Conservation (phyloP, 2,329 filamentous ascomycete genomes). For the Chalara sp. region DNA sequence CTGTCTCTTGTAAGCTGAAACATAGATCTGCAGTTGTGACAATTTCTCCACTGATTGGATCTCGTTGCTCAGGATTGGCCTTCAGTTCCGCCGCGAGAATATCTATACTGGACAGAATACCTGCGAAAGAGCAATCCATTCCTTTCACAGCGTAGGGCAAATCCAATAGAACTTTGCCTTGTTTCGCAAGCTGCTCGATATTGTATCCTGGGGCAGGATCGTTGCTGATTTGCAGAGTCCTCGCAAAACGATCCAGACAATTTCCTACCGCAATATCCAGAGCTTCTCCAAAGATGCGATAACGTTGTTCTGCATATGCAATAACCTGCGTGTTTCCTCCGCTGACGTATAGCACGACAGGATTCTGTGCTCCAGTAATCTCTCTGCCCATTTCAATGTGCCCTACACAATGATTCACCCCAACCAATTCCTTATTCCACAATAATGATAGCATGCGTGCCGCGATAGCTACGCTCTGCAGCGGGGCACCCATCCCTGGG, state of each 20-base stretch:
- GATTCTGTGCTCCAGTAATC: conserved; percentile 85
- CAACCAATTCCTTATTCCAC: conserved; percentile 84
- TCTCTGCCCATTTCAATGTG: conserved; percentile 98
- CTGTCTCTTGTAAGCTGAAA: conserved; percentile 90
- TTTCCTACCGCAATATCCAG: conserved; percentile 97
- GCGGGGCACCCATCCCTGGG: conserved; percentile 91
- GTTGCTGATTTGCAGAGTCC: conserved; percentile 85
- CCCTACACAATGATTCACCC: conserved; percentile 96
- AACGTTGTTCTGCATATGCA: conserved; percentile 87
- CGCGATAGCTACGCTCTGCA: conserved; percentile 79
- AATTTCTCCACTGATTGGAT: conserved; percentile 43
- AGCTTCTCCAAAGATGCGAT: conserved; percentile 96
- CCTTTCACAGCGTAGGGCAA: conserved; percentile 95
- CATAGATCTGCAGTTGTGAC: conserved; percentile 82
- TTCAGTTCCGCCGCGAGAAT: conserved; percentile 66
- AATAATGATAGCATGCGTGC: conserved; percentile 76
- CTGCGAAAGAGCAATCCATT: conserved; percentile 96
- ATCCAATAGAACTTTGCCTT: conserved; percentile 66
- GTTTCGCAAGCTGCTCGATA: conserved; percentile 87
- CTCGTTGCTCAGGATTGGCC: conserved; percentile 34
- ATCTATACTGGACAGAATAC: conserved; percentile 81
- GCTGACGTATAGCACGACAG: conserved; percentile 90
- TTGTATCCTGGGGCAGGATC: conserved; percentile 97
- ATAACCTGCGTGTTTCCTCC: conserved; percentile 98
- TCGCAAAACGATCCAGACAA: conserved; percentile 91